Conservation (phyloP, 2,329 filamentous ascomycete genomes). For the Mycocentrospora acerina region DNA sequence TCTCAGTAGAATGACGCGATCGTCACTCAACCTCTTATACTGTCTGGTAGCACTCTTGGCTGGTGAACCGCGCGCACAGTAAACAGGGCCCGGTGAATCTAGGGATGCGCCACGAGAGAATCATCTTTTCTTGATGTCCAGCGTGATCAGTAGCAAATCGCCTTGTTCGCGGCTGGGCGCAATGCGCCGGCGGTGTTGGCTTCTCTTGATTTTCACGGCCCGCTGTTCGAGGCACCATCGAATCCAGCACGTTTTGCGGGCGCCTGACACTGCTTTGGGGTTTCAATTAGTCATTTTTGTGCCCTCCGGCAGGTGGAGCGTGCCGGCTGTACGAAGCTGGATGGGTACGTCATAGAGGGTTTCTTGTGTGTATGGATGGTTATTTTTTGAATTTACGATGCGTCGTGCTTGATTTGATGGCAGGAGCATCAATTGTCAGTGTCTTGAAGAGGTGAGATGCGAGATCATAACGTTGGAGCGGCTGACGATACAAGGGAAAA, state of each 20-base stretch:
- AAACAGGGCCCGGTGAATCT: conserved; percentile 14
- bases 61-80: conserved; percentile 12
- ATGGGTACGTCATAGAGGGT: conserved; percentile 8
- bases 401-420: background rate
- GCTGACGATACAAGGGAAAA: conserved; percentile 13
- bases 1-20: conserved; percentile 15
- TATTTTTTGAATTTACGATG: background rate
- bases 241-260: conserved; percentile 15
- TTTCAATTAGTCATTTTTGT: conserved; percentile 28
- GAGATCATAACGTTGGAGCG: background rate
- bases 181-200: conserved; percentile 19
- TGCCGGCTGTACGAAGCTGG: conserved; percentile 1
- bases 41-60: conserved; percentile 13
- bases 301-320: conserved; percentile 20
- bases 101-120: conserved; percentile 3
- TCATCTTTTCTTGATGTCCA: conserved; percentile 23
- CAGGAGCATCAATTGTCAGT: background rate
- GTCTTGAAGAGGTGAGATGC: conserved; percentile 4
- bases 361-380: conserved; percentile 1
- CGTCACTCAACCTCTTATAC: conserved; percentile 14
- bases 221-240: conserved; percentile 11
- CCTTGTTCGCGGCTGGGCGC: conserved; percentile 26
- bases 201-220: conserved; percentile 9
- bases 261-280: conserved; percentile 21
- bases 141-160: conserved; percentile 24